phyloP scores from a whole-genome alignment of 768 basidiomycete species.

The Russula virescens region DNA sequence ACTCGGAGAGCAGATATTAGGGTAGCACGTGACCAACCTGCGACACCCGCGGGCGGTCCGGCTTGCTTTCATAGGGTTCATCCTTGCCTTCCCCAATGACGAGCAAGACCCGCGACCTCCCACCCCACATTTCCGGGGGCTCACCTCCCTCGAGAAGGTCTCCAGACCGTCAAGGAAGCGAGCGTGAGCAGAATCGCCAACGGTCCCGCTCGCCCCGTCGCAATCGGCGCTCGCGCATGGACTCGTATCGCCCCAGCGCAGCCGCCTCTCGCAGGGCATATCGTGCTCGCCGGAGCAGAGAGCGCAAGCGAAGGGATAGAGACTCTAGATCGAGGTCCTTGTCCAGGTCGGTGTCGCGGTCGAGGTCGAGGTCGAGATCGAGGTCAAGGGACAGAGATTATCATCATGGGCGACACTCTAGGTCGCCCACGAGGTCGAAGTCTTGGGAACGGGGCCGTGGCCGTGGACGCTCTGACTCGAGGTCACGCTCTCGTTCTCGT shows the following conservation, averaged over 20 bases:
- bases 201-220: conserved; percentile 18
- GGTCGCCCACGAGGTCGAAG: conserved; percentile 21
- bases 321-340: conserved; percentile 18
- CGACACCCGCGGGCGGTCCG: background rate
- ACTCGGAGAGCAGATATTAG: too few relatives aligned
- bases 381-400: conserved; percentile 34
- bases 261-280: conserved; percentile 18
- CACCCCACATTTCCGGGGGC: conserved; percentile 10
- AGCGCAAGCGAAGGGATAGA: conserved; percentile 5
- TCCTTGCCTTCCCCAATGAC: conserved; percentile 11
- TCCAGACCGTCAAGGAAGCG: conserved; percentile 5
- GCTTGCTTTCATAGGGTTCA: background rate
- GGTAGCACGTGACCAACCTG: conserved; percentile 11
- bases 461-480: conserved; percentile 17
- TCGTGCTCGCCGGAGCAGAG: conserved; percentile 19
- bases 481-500: conserved; percentile 34
- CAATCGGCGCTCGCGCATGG: conserved; percentile 20
- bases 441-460: conserved; percentile 16
- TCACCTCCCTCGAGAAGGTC: conserved; percentile 9
- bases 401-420: conserved; percentile 20
- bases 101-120: conserved; percentile 16
- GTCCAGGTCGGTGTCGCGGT: conserved; percentile 15
- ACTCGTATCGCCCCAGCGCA: conserved; percentile 19
- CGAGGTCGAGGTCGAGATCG: conserved; percentile 30
- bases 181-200: conserved; percentile 14